Evolutionary conservation across 2,329 filamentous ascomycete species (phyloP).

Genomic region (Epichloe sibirici): DNA sequence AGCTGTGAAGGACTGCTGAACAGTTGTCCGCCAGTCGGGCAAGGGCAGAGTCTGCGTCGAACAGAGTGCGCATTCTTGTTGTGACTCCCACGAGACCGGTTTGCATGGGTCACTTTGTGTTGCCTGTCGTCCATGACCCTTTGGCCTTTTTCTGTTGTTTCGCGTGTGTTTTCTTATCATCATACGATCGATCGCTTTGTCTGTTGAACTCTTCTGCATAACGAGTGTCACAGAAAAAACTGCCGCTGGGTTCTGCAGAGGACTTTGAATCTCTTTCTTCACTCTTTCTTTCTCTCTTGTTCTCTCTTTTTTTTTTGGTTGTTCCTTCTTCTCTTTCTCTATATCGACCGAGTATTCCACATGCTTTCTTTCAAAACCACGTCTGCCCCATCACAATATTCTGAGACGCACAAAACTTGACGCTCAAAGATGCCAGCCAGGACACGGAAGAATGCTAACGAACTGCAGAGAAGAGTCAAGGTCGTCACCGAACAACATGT

Average conservation of each 20-base stretch:
- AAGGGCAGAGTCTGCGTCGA: neutral
- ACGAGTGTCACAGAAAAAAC: neutral
- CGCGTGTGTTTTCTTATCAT: neutral
- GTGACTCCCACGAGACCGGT: neutral
- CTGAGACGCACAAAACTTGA: slow-evolving; percentile 5
- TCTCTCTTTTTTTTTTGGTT: slow-evolving; percentile 2
- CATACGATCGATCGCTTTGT: neutral
- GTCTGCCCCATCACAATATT: neutral
- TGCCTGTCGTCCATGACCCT: neutral
- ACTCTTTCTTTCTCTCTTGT: slow-evolving; percentile 3
- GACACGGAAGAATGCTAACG: slow-evolving; percentile 15
- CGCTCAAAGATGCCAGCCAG: slow-evolving; percentile 4
- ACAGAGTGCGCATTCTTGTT: neutral
- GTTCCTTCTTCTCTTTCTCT: neutral
- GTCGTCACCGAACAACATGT: slow-evolving; percentile 84
- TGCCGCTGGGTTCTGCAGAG: neutral
- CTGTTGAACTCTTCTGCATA: neutral
- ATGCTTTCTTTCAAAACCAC: neutral
- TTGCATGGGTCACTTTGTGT: neutral
- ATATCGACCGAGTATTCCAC: neutral
- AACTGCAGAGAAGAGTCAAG: slow-evolving; percentile 72
- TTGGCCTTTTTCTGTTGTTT: neutral
- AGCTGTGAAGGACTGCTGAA: slow-evolving; percentile 2
- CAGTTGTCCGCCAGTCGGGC: slow-evolving; percentile 1
- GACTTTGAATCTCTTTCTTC: neutral